Base-by-base conservation (phyloP, 164 flowering plant genomes). In the Annona cherimola region DNA sequence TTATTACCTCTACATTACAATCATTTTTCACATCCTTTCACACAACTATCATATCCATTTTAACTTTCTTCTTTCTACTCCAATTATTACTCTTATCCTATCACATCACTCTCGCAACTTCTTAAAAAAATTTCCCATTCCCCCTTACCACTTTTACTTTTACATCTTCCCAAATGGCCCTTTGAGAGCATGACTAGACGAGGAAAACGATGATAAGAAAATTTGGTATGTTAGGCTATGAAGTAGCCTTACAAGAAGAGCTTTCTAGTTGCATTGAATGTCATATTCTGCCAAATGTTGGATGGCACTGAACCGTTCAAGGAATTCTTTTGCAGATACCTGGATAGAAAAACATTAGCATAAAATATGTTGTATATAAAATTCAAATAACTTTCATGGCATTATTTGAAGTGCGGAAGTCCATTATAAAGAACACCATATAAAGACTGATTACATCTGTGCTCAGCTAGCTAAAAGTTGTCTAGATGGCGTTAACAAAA, bases 231-330 rank as follows among this genome's bases (percentile, higher is more conserved):
- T 26, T 26, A 57, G 61, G n/a, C 57, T 35, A 19, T 71, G 61
- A 26, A 26, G 57, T 3, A 50, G 61, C 74, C 86, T 84, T 87
- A 92, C 97, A 92, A 66, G 71, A 45, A 44, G 71, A 90, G 86
- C 62, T 71, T 82, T 44, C 79, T 81, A 12, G 77, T 80, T 40
- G 78, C 7, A 77, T 42, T 79, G 69, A 87, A 83, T 35, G 79
- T 75, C 57, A 66, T 81, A 71, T 89, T 84, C 76, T 79, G 83
- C 97, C 95, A 90, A 42, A 90, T 76, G 70, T 20, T 73, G 59
- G 88, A 75, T 67, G 89, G 81, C 69, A 87, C 54, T 26, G 84
- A 77, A 62, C 93, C 93, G 69, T 57, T 80, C 76, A 90, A 69
- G 4, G 39, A 70, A 74, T 90, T 90, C 67, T 85, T 83, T 67